phyloP scores from a whole-genome alignment of 106 monocot genomes.

The Phalaenopsis equestris region DNA sequence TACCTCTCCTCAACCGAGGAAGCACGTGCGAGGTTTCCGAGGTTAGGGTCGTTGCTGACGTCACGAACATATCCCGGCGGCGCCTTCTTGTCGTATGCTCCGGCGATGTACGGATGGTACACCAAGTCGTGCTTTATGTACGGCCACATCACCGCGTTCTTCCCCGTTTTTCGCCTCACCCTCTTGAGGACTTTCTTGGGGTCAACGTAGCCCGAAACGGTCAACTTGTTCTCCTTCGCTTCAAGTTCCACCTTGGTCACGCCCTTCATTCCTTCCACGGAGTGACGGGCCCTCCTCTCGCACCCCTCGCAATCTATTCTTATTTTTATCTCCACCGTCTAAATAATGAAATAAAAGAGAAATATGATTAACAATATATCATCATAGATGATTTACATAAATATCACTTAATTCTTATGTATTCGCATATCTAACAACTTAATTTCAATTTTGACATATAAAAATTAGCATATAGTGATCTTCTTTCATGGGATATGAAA shows the following conservation, averaged over 20 bases:
- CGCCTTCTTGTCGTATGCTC: slow-evolving; percentile 24
- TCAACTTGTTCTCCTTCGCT: slow-evolving; percentile 18
- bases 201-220: slow-evolving; percentile 17
- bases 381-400: too few species aligned
- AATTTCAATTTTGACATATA: too few species aligned
- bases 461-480: too few species aligned
- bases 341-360: neutral
- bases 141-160: slow-evolving; percentile 19
- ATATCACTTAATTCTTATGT: too few species aligned
- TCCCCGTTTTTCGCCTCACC: slow-evolving; percentile 13
- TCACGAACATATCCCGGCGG: slow-evolving; percentile 19
- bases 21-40: neutral
- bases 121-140: slow-evolving; percentile 10
- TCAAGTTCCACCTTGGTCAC: slow-evolving; percentile 1
- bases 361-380: too few species aligned
- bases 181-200: slow-evolving; percentile 22
- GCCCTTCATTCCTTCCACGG: slow-evolving; percentile 3
- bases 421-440: too few species aligned
- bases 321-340: slow-evolving; percentile 11
- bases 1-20: slow-evolving; percentile 8
- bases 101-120: slow-evolving; percentile 12
- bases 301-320: slow-evolving; percentile 13
- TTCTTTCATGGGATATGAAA: too few species aligned
- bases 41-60: neutral
- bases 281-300: neutral